phyloP scores from a whole-genome alignment of 805 yeast genomes.

The Ogataea populi-albae region DNA sequence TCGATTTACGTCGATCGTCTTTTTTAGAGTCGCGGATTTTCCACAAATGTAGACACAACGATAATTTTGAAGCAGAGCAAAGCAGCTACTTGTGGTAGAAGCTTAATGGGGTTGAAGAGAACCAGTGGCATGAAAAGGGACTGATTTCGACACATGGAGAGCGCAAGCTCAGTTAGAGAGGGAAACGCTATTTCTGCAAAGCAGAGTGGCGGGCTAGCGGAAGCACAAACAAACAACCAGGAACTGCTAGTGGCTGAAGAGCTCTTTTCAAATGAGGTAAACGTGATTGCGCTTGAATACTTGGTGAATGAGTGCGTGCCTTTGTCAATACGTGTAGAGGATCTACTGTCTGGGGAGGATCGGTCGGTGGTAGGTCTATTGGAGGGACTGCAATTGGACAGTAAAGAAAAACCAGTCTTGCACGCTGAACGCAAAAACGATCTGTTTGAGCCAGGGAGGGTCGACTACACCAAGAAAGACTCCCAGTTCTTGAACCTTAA shows the following conservation, averaged over 20 bases:
- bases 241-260: constrained; percentile 4
- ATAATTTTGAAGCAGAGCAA: too few species aligned
- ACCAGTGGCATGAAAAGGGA: too few species aligned
- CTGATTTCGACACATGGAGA: too few species aligned
- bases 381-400: constrained; percentile 13
- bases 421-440: constrained; percentile 5
- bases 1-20: too few species aligned
- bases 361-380: constrained; percentile 14
- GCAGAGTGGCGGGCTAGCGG: too few species aligned
- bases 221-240: not conserved
- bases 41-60: too few species aligned
- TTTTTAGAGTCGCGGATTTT: too few species aligned
- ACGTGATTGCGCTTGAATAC: constrained; percentile 53
- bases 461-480: constrained; percentile 36
- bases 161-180: too few species aligned
- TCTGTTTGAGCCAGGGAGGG: constrained; percentile 36
- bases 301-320: constrained; percentile 79
- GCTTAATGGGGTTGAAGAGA: too few species aligned
- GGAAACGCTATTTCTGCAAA: too few species aligned
- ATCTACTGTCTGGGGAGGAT: constrained; percentile 35
- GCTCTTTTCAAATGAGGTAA: constrained; percentile 42
- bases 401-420: not conserved
- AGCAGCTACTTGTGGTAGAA: too few species aligned
- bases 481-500: constrained; percentile 42
- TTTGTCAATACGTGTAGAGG: constrained; percentile 59